phyloP scores from a whole-genome alignment of 1,284 basidiomycete species.

The Porogramme epimiltina region DNA sequence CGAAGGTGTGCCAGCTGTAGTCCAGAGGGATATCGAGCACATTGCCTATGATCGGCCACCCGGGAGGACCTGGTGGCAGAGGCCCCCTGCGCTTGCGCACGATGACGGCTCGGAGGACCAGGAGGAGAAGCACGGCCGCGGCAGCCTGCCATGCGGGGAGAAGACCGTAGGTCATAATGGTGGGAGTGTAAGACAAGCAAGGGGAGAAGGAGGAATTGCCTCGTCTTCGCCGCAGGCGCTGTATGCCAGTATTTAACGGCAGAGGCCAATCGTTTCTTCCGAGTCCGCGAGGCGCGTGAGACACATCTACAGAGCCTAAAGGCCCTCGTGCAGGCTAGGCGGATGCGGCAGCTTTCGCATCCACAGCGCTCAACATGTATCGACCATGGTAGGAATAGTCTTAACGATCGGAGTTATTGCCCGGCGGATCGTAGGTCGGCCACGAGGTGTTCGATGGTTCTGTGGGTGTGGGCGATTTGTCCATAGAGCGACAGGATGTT shows the following conservation, averaged over 20 bases:
- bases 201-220: neutral
- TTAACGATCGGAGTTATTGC: no score
- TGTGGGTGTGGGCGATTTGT: no score
- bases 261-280: no score
- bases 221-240: neutral
- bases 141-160: slow-evolving; percentile 9
- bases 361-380: no score
- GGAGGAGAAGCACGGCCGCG: slow-evolving; percentile 2
- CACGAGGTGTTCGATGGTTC: no score
- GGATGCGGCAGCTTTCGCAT: no score
- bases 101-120: neutral
- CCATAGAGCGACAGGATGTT: no score
- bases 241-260: neutral
- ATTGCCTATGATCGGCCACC: slow-evolving; percentile 34
- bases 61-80: slow-evolving; percentile 33
- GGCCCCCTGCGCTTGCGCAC: slow-evolving; percentile 1
- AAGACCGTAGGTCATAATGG: neutral
- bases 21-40: slow-evolving; percentile 29
- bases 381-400: no score
- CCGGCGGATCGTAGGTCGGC: no score
- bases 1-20: slow-evolving; percentile 30
- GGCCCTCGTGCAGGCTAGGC: no score
- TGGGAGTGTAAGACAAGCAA: neutral
- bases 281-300: no score
- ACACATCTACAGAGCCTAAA: no score